phyloP scores from a whole-genome alignment of 1,284 basidiomycete species.

The Naganishia albida region DNA sequence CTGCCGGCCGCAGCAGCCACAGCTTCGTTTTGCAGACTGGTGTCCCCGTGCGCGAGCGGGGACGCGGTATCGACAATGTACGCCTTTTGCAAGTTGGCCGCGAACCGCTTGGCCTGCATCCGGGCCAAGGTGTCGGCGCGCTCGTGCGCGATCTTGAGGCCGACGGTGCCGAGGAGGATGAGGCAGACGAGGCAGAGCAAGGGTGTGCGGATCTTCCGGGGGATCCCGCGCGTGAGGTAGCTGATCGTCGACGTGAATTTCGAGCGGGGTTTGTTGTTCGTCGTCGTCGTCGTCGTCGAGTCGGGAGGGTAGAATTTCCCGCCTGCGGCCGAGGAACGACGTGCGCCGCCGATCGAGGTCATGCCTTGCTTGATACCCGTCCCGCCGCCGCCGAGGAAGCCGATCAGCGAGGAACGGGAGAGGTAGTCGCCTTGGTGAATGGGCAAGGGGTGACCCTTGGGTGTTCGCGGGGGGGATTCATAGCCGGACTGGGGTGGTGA shows the following conservation, averaged over 20 bases:
- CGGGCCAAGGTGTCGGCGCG: conserved; percentile 15
- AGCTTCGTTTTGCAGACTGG: background rate
- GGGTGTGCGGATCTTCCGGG: conserved; percentile 24
- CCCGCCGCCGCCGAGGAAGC: conserved; percentile 28
- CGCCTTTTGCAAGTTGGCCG: conserved; percentile 28
- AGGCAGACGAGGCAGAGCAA: conserved; percentile 20
- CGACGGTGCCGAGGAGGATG: conserved; percentile 15
- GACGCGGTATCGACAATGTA: conserved; percentile 25
- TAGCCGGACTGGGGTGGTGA: conserved; percentile 8
- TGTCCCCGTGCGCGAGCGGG: conserved; percentile 2
- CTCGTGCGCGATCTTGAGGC: conserved; percentile 10
- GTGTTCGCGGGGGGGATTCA: conserved; percentile 25
- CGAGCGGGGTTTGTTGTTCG: conserved; percentile 7
- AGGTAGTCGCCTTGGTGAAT: background rate
- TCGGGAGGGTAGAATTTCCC: conserved; percentile 25
- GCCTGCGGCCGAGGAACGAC: background rate
- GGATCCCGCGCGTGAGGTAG: conserved; percentile 32
- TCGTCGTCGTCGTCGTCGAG: background rate
- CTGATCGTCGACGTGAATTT: conserved; percentile 16
- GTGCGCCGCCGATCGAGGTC: conserved; percentile 1
- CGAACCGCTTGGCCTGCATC: conserved; percentile 21
- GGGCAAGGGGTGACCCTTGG: conserved; percentile 30
- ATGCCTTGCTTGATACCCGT: conserved; percentile 21
- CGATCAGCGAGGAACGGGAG: conserved; percentile 16
- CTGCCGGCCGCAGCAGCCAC: background rate